Percentiles rank a stretch among this genome's conserved stretches.
Conservation (phyloP, 305 asterid genomes). For the Fraxinus angustifolia region DNA sequence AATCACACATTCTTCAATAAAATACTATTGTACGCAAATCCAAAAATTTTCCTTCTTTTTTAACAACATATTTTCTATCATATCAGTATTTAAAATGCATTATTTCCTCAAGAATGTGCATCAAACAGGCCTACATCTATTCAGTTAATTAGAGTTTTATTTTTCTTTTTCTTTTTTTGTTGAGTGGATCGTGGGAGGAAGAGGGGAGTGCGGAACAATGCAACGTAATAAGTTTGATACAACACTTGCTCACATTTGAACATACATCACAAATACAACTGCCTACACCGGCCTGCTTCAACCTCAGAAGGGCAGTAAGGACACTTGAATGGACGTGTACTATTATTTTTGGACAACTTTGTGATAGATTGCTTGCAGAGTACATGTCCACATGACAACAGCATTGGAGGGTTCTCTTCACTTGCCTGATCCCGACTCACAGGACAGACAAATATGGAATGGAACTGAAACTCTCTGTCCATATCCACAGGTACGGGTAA, state of each 20-base stretch:
- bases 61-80: too few species aligned
- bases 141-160: neutral
- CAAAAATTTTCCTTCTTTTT: too few species aligned
- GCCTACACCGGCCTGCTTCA: conserved; percentile 7
- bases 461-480: neutral
- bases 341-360: conserved; percentile 1
- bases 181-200: neutral
- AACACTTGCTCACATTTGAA: neutral
- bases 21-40: too few species aligned
- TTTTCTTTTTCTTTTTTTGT: neutral
- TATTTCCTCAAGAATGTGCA: too few species aligned
- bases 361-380: neutral
- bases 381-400: neutral
- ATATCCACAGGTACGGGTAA: neutral
- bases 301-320: conserved; percentile 7
- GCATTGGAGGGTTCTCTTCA: neutral
- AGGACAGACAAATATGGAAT: neutral
- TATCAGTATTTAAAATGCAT: too few species aligned
- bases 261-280: conserved; percentile 1
- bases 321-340: neutral
- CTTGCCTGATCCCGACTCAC: neutral
- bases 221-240: neutral
- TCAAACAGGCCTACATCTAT: neutral
- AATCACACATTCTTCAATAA: too few species aligned
- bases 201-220: neutral